Conservation (phyloP, 768 basidiomycete genomes). For the Megacollybia marginata region DNA sequence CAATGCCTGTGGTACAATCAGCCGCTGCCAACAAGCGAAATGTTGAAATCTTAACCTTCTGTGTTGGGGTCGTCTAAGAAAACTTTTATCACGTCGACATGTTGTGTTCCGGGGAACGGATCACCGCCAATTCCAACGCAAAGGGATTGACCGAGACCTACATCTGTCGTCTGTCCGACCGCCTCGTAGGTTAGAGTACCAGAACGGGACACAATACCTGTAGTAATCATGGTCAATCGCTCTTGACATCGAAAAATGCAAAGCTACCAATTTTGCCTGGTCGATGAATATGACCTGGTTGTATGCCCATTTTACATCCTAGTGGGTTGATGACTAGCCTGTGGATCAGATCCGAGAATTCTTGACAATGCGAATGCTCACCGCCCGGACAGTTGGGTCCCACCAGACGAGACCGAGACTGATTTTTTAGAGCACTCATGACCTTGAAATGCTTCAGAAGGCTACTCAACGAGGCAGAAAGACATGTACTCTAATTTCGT, state of each 20-base stretch:
- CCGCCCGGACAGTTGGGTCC: slow-evolving; percentile 97
- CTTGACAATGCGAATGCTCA: slow-evolving; percentile 11
- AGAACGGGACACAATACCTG: slow-evolving; percentile 91
- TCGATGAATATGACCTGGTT: slow-evolving; percentile 94
- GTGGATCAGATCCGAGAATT: neutral
- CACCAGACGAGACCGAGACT: slow-evolving; percentile 91
- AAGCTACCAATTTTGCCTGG: slow-evolving; percentile 86
- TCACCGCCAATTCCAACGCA: slow-evolving; percentile 98
- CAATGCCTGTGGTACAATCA: slow-evolving; percentile 57
- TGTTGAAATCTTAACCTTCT: slow-evolving; percentile 51
- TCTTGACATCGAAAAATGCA: neutral
- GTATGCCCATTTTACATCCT: slow-evolving; percentile 99
- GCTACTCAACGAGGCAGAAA: neutral
- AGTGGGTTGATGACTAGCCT: slow-evolving; percentile 80
- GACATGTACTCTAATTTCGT: slow-evolving; percentile 78
- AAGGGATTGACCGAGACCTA: slow-evolving; percentile 92
- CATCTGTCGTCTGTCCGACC: slow-evolving; percentile 93
- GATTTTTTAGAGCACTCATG: slow-evolving; percentile 87
- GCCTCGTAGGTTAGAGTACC: slow-evolving; percentile 98
- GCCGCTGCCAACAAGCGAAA: slow-evolving; percentile 1
- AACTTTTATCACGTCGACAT: slow-evolving; percentile 92
- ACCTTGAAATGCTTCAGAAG: slow-evolving; percentile 42
- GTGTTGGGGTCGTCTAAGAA: slow-evolving; percentile 94
- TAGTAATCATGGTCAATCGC: neutral
- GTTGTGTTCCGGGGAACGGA: slow-evolving; percentile 94